Conservation (phyloP, 129 eudicot species). For the Flaveria linearis region DNA sequence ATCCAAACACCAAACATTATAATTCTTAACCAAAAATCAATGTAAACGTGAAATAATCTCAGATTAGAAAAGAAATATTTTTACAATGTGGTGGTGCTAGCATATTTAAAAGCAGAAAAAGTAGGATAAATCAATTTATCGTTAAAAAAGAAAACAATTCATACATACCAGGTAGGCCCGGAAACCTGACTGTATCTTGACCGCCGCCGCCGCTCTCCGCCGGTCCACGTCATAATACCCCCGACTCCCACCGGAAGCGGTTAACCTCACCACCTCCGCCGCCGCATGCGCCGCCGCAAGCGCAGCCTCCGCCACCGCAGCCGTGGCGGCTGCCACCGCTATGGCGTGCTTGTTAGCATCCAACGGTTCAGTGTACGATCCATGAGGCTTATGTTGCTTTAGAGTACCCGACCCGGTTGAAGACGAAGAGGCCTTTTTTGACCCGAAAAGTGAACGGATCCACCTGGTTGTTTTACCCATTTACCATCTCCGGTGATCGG, state of each 20-base stretch:
- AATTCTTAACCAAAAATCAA: too few relatives aligned
- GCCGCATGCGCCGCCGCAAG: conserved; percentile 97
- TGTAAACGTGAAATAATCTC: too few relatives aligned
- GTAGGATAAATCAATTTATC: too few relatives aligned
- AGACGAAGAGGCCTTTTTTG: conserved; percentile 40
- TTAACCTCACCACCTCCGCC: conserved; percentile 86
- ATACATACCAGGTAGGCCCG: conserved; percentile 76
- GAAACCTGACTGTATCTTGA: conserved; percentile 83
- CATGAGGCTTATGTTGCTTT: conserved; percentile 4
- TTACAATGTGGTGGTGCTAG: too few relatives aligned
- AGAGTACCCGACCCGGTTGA: conserved; percentile 19
- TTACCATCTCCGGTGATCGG: conserved; percentile 23
- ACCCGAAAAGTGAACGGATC: conserved; percentile 58
- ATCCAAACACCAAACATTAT: too few relatives aligned
- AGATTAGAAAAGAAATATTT: too few relatives aligned
- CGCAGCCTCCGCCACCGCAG: conserved; percentile 96
- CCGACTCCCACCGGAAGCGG: conserved; percentile 38
- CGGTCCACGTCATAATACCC: conserved; percentile 32
- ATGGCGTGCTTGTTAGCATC: conserved; percentile 89
- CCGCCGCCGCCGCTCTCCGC: conserved; percentile 59
- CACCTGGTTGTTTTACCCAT: conserved; percentile 71
- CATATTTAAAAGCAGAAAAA: too few relatives aligned
- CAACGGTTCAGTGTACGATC: conserved; percentile 19
- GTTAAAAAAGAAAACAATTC: not conserved
- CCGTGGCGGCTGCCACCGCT: conserved; percentile 97